Base-by-base conservation (phyloP, 1,139 yeast genomes). In the Scheffersomyces illinoinensis region DNA sequence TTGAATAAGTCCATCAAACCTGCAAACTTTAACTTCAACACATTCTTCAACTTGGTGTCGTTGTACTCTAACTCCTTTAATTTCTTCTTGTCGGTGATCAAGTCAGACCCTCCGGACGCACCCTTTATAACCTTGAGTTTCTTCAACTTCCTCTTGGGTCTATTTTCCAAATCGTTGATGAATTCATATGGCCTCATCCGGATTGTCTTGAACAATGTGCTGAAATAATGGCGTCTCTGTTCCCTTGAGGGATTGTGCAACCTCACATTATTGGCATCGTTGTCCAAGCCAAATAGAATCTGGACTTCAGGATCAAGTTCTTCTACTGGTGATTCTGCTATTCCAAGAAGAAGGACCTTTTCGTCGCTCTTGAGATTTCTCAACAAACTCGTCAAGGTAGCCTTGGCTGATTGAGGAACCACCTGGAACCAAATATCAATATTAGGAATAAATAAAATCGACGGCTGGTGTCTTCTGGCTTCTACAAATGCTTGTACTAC, bases 1-100 rank as follows among this genome's bases (percentile, higher is more conserved):
- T 93, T 93, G 75, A 95, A 89, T 50, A 91, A 77, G 63, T 95
- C 98, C 96, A 95, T 91, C 53, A 96, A 76, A 1, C 92, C 93
- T 12, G 97, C 90, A 43, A 95, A 79, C 71, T 90, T 92, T 59
- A 95, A 87, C 72, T 95, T 96, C 62, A 95, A 78, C 12, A 90
- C 81, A 70, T 95, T 93, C 71, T 92, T 93, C 62, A 93, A 76
- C 68, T 90, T 88, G 78, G 92, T 88, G 71, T 95, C 98, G 58
- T 84, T 81, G 63, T 86, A 85, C 62, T 87, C 91, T 62, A 83
- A 85, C 47, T 85, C 82, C 64, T 84, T 86, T 53, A 77, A 63
- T 56, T 72, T 71, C 61, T 73, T 78, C 65, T 74, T 77, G 26
- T 66, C 68, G n/a, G 65, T 52, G 19, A 66, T 65, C 26, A 60